A percentile compares a stretch with the other conserved stretches of the same genome.
These are phyloP conservation scores for Clavulina sp. DNA, from an alignment of 768 basidiomycete species.

Conservation along the genomic window DNA sequence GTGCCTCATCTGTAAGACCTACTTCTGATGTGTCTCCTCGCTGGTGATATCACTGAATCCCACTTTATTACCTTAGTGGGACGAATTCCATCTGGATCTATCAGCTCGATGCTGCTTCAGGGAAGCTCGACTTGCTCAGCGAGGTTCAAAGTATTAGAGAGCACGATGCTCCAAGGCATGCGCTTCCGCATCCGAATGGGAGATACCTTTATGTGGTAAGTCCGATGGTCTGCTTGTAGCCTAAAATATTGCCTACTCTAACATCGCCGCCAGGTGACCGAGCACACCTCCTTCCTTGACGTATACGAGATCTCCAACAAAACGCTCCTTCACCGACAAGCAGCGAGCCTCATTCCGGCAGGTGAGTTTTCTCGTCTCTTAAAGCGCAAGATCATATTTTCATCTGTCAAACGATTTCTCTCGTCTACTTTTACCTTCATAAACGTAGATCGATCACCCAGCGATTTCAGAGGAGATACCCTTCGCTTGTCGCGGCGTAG, in stretches of 20 bases:
- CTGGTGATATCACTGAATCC: not conserved
- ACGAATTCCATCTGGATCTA: not conserved
- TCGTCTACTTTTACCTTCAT: too few relatives aligned
- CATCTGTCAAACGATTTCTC: too few relatives aligned
- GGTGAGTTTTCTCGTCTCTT: not conserved
- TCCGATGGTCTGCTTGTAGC: not conserved
- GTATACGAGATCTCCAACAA: not conserved
- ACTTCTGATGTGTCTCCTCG: not conserved
- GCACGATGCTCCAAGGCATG: not conserved
- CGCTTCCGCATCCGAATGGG: not conserved
- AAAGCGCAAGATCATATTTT: too few relatives aligned
- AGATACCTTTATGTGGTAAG: not conserved
- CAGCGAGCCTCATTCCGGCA: not conserved
- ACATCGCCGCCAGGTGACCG: not conserved
- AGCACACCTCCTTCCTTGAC: not conserved
- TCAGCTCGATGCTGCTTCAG: not conserved
- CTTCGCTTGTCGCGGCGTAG: not conserved
- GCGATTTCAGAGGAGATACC: not conserved
- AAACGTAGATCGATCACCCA: not conserved
- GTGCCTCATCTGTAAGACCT: constrained; percentile 2
- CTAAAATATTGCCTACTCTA: too few relatives aligned
- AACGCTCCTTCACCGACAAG: not conserved
- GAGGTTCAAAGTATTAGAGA: not conserved
- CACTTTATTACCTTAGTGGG: not conserved
- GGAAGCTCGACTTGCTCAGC: not conserved